phyloP scores from a whole-genome alignment of 768 basidiomycete species.

The Filobasidium floriforme region DNA sequence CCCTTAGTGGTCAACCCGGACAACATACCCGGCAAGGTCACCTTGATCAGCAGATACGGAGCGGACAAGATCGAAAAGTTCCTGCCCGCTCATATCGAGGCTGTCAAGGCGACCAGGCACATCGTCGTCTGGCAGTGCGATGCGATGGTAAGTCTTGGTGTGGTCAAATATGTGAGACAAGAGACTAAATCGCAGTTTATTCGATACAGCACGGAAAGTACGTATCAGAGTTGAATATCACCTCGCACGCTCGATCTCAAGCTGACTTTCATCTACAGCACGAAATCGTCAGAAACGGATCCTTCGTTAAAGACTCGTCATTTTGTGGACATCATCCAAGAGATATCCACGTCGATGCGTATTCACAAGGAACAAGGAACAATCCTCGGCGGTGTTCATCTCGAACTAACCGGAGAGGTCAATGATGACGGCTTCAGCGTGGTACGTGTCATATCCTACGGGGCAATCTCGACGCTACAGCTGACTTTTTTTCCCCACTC shows the following conservation, averaged over 20 bases:
- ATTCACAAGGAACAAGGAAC: slow-evolving; percentile 72
- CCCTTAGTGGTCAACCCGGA: slow-evolving; percentile 74
- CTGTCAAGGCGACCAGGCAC: slow-evolving; percentile 71
- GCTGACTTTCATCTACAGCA: slow-evolving; percentile 50
- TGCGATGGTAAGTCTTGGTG: slow-evolving; percentile 58
- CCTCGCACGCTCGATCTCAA: background rate
- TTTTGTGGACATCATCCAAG: slow-evolving; percentile 74
- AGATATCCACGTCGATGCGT: slow-evolving; percentile 70
- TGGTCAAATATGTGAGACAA: background rate
- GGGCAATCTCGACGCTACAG: too few species aligned
- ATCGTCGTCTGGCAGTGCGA: slow-evolving; percentile 92
- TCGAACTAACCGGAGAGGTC: slow-evolving; percentile 87
- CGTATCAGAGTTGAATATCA: slow-evolving; percentile 38
- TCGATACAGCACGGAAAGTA: slow-evolving; percentile 70
- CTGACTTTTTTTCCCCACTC: background rate
- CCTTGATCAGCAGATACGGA: slow-evolving; percentile 88
- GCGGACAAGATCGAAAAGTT: slow-evolving; percentile 69
- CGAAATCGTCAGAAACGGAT: slow-evolving; percentile 64
- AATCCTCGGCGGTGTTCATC: slow-evolving; percentile 68
- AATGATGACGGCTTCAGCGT: slow-evolving; percentile 87
- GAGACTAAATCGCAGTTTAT: background rate
- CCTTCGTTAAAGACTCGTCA: slow-evolving; percentile 74
- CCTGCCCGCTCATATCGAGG: slow-evolving; percentile 70
- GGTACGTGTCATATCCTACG: slow-evolving; percentile 26
- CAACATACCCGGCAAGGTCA: slow-evolving; percentile 72